Conservation (phyloP, 2,329 filamentous ascomycete genomes). For the Coniochaeta sp. region DNA sequence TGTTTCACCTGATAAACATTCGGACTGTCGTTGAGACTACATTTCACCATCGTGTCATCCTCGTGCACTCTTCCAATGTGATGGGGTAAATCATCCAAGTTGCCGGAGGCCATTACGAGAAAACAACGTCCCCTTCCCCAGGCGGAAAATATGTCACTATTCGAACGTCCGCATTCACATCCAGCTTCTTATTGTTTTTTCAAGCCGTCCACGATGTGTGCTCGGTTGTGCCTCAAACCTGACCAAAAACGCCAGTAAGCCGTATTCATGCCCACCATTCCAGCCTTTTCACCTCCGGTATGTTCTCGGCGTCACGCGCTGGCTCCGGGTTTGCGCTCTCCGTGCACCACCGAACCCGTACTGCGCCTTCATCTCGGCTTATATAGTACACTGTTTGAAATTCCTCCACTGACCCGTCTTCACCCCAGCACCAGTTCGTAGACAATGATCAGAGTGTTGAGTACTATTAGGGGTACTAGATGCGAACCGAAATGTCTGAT, state of each 20-base stretch:
- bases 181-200: too few species aligned
- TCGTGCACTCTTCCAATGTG: not conserved
- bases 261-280: not conserved
- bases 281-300: not conserved
- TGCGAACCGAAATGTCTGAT: not conserved
- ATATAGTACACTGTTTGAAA: not conserved
- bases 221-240: not conserved
- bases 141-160: too few species aligned
- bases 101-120: not conserved
- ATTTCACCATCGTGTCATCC: not conserved
- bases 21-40: not conserved
- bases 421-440: constrained; percentile 74
- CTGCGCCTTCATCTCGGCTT: not conserved
- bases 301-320: not conserved
- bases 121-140: not conserved
- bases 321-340: not conserved
- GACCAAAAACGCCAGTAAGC: not conserved
- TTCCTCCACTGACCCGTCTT: constrained; percentile 13
- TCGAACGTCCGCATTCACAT: too few species aligned
- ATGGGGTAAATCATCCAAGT: not conserved
- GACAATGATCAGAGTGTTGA: constrained; percentile 76
- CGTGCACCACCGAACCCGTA: not conserved
- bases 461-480: constrained; percentile 73
- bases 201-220: not conserved
- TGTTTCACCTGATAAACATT: not conserved